Conservation (phyloP, 768 basidiomycete genomes). For the Collybia nuda region DNA sequence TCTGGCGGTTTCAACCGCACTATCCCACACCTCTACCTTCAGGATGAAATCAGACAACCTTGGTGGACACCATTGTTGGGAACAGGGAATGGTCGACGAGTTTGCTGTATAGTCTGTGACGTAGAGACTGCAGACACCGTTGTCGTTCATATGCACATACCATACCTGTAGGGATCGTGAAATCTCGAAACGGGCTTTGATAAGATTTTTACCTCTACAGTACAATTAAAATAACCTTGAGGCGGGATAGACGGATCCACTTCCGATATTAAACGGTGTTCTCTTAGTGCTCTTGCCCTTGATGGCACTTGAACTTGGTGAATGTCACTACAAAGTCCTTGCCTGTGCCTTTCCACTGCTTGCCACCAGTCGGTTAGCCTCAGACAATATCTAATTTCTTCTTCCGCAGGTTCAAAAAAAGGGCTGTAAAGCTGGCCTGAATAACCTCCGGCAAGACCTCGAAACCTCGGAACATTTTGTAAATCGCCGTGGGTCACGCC, state of each 20-base stretch:
- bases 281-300: constrained; percentile 15
- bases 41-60: constrained; percentile 44
- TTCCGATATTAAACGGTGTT: constrained; percentile 52
- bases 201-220: constrained; percentile 47
- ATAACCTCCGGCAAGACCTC: constrained; percentile 30
- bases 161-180: constrained; percentile 28
- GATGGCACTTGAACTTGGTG: constrained; percentile 19
- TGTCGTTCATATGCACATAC: constrained; percentile 36
- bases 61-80: constrained; percentile 46
- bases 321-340: constrained; percentile 6
- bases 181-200: too few relatives aligned
- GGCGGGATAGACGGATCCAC: constrained; percentile 43
- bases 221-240: constrained; percentile 60
- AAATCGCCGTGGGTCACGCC: constrained; percentile 35
- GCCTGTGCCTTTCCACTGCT: constrained; percentile 23
- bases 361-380: constrained; percentile 53
- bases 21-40: constrained; percentile 62
- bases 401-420: constrained; percentile 38
- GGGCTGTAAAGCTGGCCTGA: constrained; percentile 39
- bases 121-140: constrained; percentile 45
- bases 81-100: constrained; percentile 24
- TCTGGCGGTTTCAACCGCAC: constrained; percentile 37
- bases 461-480: constrained; percentile 35
- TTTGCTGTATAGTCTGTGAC: constrained; percentile 69
- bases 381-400: constrained; percentile 42